Conservation (phyloP, 768 basidiomycete genomes). For the Naematelia aurantialba region DNA sequence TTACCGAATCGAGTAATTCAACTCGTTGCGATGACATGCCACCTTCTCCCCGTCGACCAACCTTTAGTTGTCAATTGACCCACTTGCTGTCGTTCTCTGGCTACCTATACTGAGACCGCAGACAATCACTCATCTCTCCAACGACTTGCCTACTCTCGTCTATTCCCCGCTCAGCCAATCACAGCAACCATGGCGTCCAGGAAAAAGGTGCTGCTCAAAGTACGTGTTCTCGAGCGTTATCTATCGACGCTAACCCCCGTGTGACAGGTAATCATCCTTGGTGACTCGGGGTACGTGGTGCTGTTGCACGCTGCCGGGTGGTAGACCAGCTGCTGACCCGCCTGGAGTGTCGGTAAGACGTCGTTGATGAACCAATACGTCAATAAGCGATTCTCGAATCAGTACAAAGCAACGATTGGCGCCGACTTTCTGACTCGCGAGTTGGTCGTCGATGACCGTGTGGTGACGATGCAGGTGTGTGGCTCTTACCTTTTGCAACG, state of each 20-base stretch:
- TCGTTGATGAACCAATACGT: slow-evolving; percentile 99
- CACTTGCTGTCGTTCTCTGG: too few species aligned
- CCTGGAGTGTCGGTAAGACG: slow-evolving; percentile 92
- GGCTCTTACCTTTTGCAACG: background rate
- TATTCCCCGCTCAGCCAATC: background rate
- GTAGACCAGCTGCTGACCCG: slow-evolving; percentile 7
- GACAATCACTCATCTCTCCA: too few species aligned
- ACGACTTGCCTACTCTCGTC: too few species aligned
- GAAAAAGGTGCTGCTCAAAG: slow-evolving; percentile 56
- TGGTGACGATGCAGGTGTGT: slow-evolving; percentile 96
- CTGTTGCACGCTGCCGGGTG: background rate
- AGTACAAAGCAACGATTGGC: slow-evolving; percentile 88
- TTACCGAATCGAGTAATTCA: too few species aligned
- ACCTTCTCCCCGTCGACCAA: too few species aligned
- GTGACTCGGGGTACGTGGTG: slow-evolving; percentile 58
- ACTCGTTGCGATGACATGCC: too few species aligned
- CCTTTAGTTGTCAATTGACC: too few species aligned
- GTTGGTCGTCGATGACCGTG: slow-evolving; percentile 94
- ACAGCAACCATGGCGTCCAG: slow-evolving; percentile 57
- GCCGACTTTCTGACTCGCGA: slow-evolving; percentile 77
- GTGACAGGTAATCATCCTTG: slow-evolving; percentile 90
- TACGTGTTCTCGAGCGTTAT: slow-evolving; percentile 19
- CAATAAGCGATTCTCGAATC: slow-evolving; percentile 98
- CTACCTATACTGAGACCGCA: too few species aligned
- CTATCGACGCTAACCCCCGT: background rate